Conservation (phyloP, 345 rosid genomes). For the Tarenaya hassleriana region DNA sequence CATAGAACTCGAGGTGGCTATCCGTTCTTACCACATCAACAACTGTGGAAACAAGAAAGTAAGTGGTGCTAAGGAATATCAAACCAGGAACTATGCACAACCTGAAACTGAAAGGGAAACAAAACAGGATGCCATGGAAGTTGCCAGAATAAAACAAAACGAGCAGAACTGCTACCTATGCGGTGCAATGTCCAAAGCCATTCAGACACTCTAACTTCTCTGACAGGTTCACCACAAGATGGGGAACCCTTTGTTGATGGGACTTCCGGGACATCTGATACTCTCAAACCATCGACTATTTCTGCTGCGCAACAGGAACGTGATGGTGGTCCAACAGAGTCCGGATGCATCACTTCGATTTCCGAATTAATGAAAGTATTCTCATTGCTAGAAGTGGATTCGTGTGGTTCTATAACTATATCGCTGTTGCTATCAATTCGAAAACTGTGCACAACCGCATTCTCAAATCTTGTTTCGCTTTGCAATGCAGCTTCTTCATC, state of each 20-base stretch:
- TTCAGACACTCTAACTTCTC: conserved; percentile 64
- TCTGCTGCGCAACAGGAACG: conserved; percentile 38
- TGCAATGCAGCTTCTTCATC: conserved; percentile 29
- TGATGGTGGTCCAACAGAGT: conserved; percentile 34
- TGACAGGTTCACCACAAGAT: conserved; percentile 34
- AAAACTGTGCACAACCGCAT: conserved; percentile 62
- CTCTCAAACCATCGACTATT: conserved; percentile 45
- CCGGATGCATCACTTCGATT: conserved; percentile 45
- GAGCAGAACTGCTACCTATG: conserved; percentile 45
- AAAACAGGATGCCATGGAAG: not conserved
- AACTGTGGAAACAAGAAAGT: conserved; percentile 37
- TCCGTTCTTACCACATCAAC: conserved; percentile 96
- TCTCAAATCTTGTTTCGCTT: conserved; percentile 31
- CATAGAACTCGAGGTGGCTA: conserved; percentile 86
- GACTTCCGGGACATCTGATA: conserved; percentile 52
- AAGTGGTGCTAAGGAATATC: conserved; percentile 16
- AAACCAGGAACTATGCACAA: conserved; percentile 2
- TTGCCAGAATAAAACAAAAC: conserved; percentile 8
- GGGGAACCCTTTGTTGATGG: conserved; percentile 40
- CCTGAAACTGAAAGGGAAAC: conserved; percentile 2
- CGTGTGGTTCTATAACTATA: conserved; percentile 56
- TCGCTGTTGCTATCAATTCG: conserved; percentile 68
- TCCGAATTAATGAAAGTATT: conserved; percentile 34
- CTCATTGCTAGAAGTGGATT: conserved; percentile 34
- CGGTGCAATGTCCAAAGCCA: conserved; percentile 96